Conservation (phyloP, 1,284 basidiomycete genomes). For the Microstroma glucosiphilum region DNA sequence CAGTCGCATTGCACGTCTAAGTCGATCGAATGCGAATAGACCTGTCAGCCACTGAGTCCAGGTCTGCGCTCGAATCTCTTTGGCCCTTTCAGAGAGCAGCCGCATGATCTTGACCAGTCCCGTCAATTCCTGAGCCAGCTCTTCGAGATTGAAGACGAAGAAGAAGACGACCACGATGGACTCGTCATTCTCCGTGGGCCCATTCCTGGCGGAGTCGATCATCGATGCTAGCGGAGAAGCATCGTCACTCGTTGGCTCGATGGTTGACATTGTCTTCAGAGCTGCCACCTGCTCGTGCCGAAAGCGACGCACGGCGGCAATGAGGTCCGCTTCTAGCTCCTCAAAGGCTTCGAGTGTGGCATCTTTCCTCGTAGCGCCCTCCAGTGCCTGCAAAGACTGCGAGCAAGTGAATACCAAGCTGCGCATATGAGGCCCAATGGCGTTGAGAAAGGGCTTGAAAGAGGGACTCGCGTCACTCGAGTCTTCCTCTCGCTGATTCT, state of each 20-base stretch:
- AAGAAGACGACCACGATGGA: constrained; percentile 44
- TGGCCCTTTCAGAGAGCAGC: constrained; percentile 20
- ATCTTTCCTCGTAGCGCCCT: neutral
- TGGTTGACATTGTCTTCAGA: constrained; percentile 39
- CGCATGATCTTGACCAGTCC: constrained; percentile 30
- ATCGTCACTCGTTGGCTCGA: constrained; percentile 27
- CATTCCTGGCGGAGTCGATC: neutral
- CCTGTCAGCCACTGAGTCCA: neutral
- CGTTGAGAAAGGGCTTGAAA: constrained; percentile 35
- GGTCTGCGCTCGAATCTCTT: neutral
- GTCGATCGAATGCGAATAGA: no score
- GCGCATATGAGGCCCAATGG: constrained; percentile 45
- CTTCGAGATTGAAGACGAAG: constrained; percentile 45
- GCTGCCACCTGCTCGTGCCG: constrained; percentile 41
- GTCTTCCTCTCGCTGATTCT: neutral
- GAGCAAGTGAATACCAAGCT: constrained; percentile 37
- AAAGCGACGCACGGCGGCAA: constrained; percentile 29
- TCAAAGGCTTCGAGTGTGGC: constrained; percentile 20
- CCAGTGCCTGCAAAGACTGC: constrained; percentile 22
- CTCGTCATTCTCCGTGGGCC: constrained; percentile 20
- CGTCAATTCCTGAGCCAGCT: constrained; percentile 36
- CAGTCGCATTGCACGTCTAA: neutral
- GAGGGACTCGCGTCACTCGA: constrained; percentile 10
- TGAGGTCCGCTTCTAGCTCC: constrained; percentile 25
- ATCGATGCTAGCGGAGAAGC: constrained; percentile 3